These are phyloP conservation scores for Exidia glandulosa DNA, from an alignment of 768 basidiomycete species.

Conservation along the genomic window DNA sequence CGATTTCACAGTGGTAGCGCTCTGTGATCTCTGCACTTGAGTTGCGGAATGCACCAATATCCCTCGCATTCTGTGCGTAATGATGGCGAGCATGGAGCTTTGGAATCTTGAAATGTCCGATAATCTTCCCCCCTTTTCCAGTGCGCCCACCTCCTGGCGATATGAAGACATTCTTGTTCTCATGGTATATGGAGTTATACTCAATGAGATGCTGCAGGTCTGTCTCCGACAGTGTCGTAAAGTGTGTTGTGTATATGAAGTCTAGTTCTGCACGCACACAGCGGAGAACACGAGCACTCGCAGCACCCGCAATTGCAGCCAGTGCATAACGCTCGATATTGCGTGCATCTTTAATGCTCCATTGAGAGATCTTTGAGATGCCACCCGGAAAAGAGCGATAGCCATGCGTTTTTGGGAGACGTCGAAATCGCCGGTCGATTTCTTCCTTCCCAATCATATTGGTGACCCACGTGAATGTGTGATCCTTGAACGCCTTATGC, in stretches of 20 bases:
- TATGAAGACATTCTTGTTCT: constrained; percentile 1
- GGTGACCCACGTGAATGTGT: constrained; percentile 14
- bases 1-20: constrained; percentile 6
- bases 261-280: neutral
- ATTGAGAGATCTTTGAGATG: constrained; percentile 28
- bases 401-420: constrained; percentile 19
- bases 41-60: constrained; percentile 5
- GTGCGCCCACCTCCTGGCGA: neutral
- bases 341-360: constrained; percentile 34
- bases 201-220: neutral
- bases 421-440: constrained; percentile 26
- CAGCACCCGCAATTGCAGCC: constrained; percentile 11
- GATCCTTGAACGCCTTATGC: constrained; percentile 8
- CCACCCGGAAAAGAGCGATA: constrained; percentile 33
- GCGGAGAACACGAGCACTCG: neutral
- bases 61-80: neutral
- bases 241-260: neutral
- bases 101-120: constrained; percentile 10
- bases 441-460: constrained; percentile 14
- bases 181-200: neutral
- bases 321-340: constrained; percentile 20
- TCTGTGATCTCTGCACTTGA: constrained; percentile 10
- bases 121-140: neutral
- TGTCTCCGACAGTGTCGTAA: neutral
- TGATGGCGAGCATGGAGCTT: constrained; percentile 9